Evolutionary conservation across 2,329 filamentous ascomycete genomes (phyloP).

Genomic region (Fulvia fulva): DNA sequence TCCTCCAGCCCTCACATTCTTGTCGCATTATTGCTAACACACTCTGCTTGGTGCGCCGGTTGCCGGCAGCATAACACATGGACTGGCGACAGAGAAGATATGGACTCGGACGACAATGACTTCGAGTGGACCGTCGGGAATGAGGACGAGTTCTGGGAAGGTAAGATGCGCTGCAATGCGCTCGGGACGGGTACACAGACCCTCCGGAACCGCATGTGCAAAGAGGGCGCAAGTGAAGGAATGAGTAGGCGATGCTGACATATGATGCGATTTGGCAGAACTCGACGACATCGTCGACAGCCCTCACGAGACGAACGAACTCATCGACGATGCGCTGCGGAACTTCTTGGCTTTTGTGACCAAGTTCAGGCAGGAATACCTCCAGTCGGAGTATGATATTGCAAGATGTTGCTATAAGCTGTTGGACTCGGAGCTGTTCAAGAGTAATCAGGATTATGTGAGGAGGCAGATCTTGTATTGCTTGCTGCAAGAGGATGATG

Average conservation of each 20-base stretch:
- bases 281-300: conserved; percentile 62
- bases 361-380: conserved; percentile 68
- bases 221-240: conserved; percentile 6
- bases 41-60: not conserved
- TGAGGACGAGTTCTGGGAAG: conserved; percentile 7
- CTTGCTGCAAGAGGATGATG: conserved; percentile 80
- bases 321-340: conserved; percentile 81
- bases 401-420: conserved; percentile 76
- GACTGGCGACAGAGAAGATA: not conserved
- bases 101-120: conserved; percentile 8
- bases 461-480: conserved; percentile 90
- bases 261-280: conserved; percentile 43
- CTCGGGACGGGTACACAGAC: not conserved
- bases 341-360: conserved; percentile 77
- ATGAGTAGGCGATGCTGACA: conserved; percentile 7
- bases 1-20: not conserved
- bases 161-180: not conserved
- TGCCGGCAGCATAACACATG: not conserved
- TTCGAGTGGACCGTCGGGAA: conserved; percentile 8
- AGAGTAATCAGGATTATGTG: conserved; percentile 74
- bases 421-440: conserved; percentile 70
- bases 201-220: not conserved
- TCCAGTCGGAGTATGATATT: conserved; percentile 73
- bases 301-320: conserved; percentile 57
- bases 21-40: not conserved